phyloP scores from a whole-genome alignment of 768 basidiomycete species.

The Xerocomellus amylosporus region DNA sequence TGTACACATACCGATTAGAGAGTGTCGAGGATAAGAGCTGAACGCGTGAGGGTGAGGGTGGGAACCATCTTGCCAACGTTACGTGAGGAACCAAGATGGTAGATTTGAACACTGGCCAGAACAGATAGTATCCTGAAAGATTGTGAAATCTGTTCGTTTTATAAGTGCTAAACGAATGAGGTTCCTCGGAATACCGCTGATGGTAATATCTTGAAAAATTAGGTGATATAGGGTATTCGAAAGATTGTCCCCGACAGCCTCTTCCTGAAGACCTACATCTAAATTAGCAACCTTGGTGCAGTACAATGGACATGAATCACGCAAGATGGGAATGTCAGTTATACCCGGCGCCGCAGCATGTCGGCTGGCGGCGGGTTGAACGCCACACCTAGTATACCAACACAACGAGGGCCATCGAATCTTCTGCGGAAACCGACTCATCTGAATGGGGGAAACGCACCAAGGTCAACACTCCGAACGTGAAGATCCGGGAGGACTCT shows the following conservation, averaged over 20 bases:
- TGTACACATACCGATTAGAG: constrained; percentile 21
- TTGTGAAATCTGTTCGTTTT: background rate
- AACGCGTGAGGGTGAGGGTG: constrained; percentile 11
- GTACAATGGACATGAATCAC: background rate
- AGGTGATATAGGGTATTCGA: background rate
- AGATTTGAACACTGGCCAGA: constrained; percentile 12
- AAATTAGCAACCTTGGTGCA: constrained; percentile 2
- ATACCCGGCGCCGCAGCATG: background rate
- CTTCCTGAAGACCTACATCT: background rate
- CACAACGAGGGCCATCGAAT: background rate
- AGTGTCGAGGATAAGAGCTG: constrained; percentile 8
- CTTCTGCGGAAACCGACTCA: background rate
- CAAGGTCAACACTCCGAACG: background rate
- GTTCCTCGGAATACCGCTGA: background rate
- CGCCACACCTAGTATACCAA: background rate
- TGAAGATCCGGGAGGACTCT: background rate
- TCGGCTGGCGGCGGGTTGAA: background rate
- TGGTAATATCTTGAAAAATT: background rate
- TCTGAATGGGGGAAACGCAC: background rate
- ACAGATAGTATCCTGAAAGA: constrained; percentile 5
- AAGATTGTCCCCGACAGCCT: background rate
- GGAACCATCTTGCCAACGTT: constrained; percentile 15
- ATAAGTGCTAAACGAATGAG: background rate
- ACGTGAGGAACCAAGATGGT: constrained; percentile 18
- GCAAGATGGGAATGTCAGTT: no score